Percentiles rank a stretch among this genome's conserved stretches.
Evolutionary conservation across 441 rosid species (phyloP).

Genomic region (Populus hybrid): DNA sequence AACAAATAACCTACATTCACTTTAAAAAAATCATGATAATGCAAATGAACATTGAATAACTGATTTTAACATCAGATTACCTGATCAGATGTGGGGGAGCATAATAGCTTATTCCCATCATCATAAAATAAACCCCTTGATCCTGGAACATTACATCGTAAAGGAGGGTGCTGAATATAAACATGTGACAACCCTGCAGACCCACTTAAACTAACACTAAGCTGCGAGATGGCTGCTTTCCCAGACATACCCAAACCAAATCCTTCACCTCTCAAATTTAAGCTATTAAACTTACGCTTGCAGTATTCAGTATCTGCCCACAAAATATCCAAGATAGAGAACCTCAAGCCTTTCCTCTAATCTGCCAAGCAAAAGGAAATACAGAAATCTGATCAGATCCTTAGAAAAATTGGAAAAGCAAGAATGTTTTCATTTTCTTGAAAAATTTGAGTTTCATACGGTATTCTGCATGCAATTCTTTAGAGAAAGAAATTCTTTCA

Average conservation of each 20-base stretch:
- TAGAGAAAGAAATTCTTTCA: conserved; percentile 69
- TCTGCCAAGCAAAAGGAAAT: conserved; percentile 37
- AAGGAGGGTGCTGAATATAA: conserved; percentile 68
- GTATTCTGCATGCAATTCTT: conserved; percentile 81
- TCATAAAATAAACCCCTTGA: conserved; percentile 80
- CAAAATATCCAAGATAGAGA: conserved; percentile 3
- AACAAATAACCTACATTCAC: neutral
- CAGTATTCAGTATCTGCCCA: conserved; percentile 13
- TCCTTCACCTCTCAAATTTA: conserved; percentile 25
- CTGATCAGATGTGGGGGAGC: conserved; percentile 62
- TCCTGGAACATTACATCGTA: conserved; percentile 61
- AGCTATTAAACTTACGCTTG: conserved; percentile 10
- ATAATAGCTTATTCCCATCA: conserved; percentile 77
- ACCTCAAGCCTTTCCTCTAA: conserved; percentile 53
- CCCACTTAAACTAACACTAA: conserved; percentile 46
- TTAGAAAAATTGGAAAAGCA: neutral
- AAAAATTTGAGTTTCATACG: neutral
- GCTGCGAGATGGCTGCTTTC: conserved; percentile 66
- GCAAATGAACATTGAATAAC: neutral
- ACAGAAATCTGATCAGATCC: neutral
- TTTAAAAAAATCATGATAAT: conserved; percentile 11
- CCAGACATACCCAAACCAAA: conserved; percentile 37
- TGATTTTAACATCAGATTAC: conserved; percentile 34
- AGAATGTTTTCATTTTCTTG: conserved; percentile 57
- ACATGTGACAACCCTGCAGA: conserved; percentile 88